Evolutionary conservation across 768 basidiomycete species (phyloP).

Genomic region (Steccherinum ochraceum): DNA sequence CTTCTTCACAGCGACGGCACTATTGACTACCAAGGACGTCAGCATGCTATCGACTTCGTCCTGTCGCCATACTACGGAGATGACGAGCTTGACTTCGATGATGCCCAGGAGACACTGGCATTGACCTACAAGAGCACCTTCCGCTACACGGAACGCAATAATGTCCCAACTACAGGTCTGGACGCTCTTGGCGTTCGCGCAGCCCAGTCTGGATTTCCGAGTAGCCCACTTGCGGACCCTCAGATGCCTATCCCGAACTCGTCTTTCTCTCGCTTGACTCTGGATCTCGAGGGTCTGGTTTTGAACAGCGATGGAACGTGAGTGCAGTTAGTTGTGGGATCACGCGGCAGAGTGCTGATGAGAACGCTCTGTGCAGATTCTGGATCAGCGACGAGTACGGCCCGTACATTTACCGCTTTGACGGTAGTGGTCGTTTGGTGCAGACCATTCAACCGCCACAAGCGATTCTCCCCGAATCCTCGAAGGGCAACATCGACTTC

Average conservation of each 20-base stretch:
- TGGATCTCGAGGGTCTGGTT: constrained; percentile 57
- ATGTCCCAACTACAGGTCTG: constrained; percentile 48
- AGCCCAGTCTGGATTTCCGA: constrained; percentile 26
- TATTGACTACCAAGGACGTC: constrained; percentile 57
- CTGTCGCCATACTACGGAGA: constrained; percentile 49
- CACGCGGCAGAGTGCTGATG: too few relatives aligned
- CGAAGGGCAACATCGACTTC: constrained; percentile 42
- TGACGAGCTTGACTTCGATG: constrained; percentile 38
- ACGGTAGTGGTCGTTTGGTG: constrained; percentile 39
- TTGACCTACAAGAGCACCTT: constrained; percentile 45
- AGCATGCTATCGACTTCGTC: constrained; percentile 53
- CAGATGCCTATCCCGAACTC: constrained; percentile 41
- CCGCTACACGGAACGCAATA: constrained; percentile 41
- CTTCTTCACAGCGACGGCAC: constrained; percentile 39
- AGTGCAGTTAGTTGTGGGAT: constrained; percentile 17
- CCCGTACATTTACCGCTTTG: constrained; percentile 55
- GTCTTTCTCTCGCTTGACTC: constrained; percentile 40
- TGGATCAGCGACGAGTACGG: constrained; percentile 71
- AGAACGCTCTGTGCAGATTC: constrained; percentile 37
- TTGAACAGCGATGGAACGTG: constrained; percentile 54
- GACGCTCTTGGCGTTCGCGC: constrained; percentile 43
- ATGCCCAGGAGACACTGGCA: constrained; percentile 44
- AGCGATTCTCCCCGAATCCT: constrained; percentile 41
- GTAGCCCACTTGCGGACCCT: constrained; percentile 31
- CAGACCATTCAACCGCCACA: constrained; percentile 53